phyloP scores from a whole-genome alignment of 108 stramenopile genomes.

The Hondaea fermentalgiana region DNA sequence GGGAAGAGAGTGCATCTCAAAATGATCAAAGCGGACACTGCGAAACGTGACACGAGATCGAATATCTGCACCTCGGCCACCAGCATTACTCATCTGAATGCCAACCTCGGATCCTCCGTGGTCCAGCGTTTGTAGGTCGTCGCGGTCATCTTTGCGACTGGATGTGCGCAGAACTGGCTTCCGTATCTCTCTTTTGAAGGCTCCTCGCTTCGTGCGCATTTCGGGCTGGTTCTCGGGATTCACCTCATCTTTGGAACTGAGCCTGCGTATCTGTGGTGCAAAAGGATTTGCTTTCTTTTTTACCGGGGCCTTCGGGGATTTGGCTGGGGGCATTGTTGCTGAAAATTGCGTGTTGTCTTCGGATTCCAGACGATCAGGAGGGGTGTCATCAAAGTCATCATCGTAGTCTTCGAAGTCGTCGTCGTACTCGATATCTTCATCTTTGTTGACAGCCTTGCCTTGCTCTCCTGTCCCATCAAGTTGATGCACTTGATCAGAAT shows the following conservation, averaged over 20 bases:
- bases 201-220: not conserved
- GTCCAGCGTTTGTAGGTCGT: not conserved
- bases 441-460: not conserved
- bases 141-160: not conserved
- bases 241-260: not conserved
- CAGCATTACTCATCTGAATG: not conserved
- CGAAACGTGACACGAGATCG: not conserved
- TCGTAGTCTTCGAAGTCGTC: constrained; percentile 4
- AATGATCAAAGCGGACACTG: not conserved
- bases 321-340: not conserved
- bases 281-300: not conserved
- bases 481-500: not conserved
- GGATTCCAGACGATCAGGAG: not conserved
- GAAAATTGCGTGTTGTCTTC: not conserved
- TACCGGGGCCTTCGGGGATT: not conserved
- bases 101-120: not conserved
- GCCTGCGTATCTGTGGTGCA: not conserved
- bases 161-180: not conserved
- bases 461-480: not conserved
- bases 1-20: not conserved
- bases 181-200: not conserved
- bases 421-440: not conserved
- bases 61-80: not conserved
- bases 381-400: not conserved
- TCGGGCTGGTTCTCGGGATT: not conserved